Conservation (phyloP, 75 land plant genomes). For the Azolla pinnata region DNA sequence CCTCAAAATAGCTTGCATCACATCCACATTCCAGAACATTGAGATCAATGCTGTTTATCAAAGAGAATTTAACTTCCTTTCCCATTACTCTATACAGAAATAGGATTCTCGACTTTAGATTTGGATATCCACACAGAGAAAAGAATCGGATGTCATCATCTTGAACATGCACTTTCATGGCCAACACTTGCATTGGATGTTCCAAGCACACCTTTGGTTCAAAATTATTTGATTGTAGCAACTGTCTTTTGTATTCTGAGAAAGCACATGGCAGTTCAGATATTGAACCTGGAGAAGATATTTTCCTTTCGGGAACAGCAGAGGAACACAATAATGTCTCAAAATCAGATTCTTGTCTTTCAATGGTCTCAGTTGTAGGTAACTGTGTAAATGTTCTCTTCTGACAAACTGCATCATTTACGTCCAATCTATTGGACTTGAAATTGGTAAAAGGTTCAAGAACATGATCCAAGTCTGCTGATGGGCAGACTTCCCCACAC, state of each 20-base stretch:
- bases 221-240: background rate
- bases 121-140: slow-evolving; percentile 36
- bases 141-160: slow-evolving; percentile 29
- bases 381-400: background rate
- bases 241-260: background rate
- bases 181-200: slow-evolving; percentile 44
- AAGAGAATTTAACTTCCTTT: slow-evolving; percentile 4
- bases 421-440: background rate
- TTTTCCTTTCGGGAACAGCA: background rate
- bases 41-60: background rate
- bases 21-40: background rate
- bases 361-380: too few species aligned
- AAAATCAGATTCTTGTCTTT: background rate
- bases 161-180: slow-evolving; percentile 23
- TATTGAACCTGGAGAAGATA: background rate
- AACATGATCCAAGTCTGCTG: background rate
- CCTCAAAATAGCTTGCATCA: background rate
- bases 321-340: background rate
- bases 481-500: too few species aligned
- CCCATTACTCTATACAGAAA: slow-evolving; percentile 40
- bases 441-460: background rate
- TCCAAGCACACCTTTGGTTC: slow-evolving; percentile 41
- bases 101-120: slow-evolving; percentile 21
- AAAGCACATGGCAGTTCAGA: background rate
- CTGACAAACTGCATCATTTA: background rate